Percentiles rank a stretch among this genome's conserved stretches.
Evolutionary conservation across 2,329 filamentous ascomycete species (phyloP).

Genomic region (Alternaria triticina): DNA sequence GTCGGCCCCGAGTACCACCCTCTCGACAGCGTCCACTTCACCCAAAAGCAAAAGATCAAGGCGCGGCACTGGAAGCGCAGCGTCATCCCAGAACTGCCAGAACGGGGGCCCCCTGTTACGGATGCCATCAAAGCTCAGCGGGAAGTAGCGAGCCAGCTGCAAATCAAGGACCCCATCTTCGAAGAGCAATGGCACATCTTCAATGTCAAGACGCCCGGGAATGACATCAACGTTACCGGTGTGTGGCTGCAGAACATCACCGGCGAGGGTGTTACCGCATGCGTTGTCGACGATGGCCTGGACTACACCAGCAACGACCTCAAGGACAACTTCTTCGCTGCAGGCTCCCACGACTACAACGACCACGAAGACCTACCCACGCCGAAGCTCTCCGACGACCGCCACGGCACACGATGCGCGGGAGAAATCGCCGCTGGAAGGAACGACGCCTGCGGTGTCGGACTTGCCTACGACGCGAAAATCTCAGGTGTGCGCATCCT

Average conservation of each 20-base stretch:
- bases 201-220: conserved; percentile 79
- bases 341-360: conserved; percentile 96
- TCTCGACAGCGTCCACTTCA: conserved; percentile 76
- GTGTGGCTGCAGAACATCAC: conserved; percentile 92
- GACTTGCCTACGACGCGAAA: conserved; percentile 89
- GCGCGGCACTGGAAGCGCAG: conserved; percentile 66
- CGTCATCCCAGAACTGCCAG: conserved; percentile 37
- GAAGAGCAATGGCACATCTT: conserved; percentile 93
- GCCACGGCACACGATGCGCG: conserved; percentile 90
- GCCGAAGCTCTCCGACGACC: conserved; percentile 83
- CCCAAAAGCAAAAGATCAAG: conserved; percentile 76
- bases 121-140: conserved; percentile 57
- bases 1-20: conserved; percentile 57
- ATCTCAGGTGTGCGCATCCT: conserved; percentile 93
- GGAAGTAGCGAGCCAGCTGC: conserved; percentile 61
- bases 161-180: conserved; percentile 89
- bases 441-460: conserved; percentile 94
- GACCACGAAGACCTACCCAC: conserved; percentile 79
- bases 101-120: conserved; percentile 35
- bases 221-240: conserved; percentile 96
- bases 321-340: conserved; percentile 90
- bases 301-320: conserved; percentile 96
- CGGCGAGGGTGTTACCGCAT: conserved; percentile 85
- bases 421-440: conserved; percentile 91
- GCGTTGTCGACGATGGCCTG: conserved; percentile 93